Evolutionary conservation across 176 grass and related monocot species (phyloP), one percentile per base, ranked within the genome.

Genomic region (Themeda triandra): DNA sequence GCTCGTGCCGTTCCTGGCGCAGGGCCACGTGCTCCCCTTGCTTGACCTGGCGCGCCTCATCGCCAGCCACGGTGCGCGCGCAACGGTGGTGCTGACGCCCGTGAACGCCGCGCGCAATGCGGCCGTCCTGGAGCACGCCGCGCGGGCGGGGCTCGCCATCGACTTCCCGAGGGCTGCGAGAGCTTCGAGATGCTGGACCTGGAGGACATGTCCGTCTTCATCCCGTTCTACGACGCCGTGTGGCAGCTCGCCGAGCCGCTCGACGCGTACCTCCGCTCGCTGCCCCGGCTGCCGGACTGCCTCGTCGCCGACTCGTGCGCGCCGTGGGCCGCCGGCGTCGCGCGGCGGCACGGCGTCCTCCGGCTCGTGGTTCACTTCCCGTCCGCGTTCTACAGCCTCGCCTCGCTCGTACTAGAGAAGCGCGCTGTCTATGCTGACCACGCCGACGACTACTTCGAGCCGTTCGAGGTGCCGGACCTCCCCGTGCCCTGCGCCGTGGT

Each of bases 21-120:
- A 89, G 63, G 90, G 90, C 60, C 90, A 92, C 79, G 11, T 89
- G 32, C 83, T 92, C 80, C 87, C 87, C 0, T 80, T 77, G 49
- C 33, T 86, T 59, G 83, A 92, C 83, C 70, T 92, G 66, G 87
- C 83, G 12, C 62, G 82, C 36, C 36, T 37, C 36, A 37, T 37
- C 36, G 36, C 36, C 36, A 37, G 36, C 36, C 36, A 37, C 36
- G 36, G 36, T 5, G 36, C 36, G 36, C 36, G 25, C 83, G 75
- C n/a, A 67, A 31, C 30, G 79, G 86, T 79, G 15, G 91, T 93
- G 3, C 81, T 40, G 39, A 40, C 39, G 39, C 70, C 12, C 44
- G 44, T 13, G 2, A 46, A 46, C 3, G 44, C 44, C 44, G 44
- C 44, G 44, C 13, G 13, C 13, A 46, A 46, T 13, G 13, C 13